A percentile compares a stretch with the other conserved stretches of the same genome.
Conservation (phyloP, 352 stramenopile species). For the Phytophthora parvispora region DNA sequence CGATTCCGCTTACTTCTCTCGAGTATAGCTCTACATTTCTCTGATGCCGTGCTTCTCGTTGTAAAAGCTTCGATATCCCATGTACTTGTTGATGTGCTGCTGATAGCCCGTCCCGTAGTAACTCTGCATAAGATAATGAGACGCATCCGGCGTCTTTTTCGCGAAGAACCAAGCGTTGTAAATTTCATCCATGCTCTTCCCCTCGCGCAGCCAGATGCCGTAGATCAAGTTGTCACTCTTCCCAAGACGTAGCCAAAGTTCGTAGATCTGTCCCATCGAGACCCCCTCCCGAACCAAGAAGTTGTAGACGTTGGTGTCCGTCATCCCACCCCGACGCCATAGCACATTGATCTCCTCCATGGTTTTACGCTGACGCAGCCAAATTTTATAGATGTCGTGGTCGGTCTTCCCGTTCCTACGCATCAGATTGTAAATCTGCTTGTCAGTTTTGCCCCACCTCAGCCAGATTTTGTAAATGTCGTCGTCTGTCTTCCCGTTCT, state of each 20-base stretch:
- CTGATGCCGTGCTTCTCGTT: neutral
- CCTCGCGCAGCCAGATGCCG: neutral
- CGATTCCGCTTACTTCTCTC: too few species aligned
- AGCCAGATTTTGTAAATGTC: neutral
- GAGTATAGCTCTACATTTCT: too few species aligned
- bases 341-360: neutral
- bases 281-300: neutral
- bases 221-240: neutral
- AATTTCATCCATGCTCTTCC: neutral
- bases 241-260: neutral
- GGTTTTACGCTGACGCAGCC: neutral
- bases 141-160: neutral
- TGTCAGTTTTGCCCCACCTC: neutral
- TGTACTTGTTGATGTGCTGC: neutral
- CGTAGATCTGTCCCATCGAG: neutral
- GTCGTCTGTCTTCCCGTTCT: neutral
- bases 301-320: neutral
- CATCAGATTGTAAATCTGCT: neutral
- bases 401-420: neutral
- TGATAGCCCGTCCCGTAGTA: neutral
- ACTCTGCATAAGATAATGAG: neutral
- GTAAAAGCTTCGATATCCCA: neutral
- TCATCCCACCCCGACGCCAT: neutral
- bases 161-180: neutral
- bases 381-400: neutral